Evolutionary conservation across 2,329 filamentous ascomycete species (phyloP), one percentile per base, ranked within the genome.

Genomic region (Tympanopsis confertula): DNA sequence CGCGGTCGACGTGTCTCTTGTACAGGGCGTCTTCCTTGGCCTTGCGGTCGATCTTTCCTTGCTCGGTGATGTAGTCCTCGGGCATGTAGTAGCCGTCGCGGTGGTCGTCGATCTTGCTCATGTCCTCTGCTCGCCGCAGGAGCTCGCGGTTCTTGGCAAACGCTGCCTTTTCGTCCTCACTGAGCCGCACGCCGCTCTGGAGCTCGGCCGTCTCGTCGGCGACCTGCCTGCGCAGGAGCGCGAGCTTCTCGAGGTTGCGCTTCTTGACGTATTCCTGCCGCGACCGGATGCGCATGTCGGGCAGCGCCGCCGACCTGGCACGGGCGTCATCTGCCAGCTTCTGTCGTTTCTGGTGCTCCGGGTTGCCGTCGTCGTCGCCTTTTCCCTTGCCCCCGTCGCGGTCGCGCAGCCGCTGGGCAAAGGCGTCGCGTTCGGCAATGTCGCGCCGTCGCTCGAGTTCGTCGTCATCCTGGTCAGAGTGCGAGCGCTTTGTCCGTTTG

Each of bases 201-300:
- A 79, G 55, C 51, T 82, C 78, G 42, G 75, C 68, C 7, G 69
- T 66, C 50, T 86, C 81, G 46, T 85, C 80, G 0, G 66, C 66
- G 5, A 86, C 80, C 48, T 84, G 78, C 47, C 73, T 75, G 20
- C 78, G 68, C 19, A 86, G 57, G 10, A 85, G 56, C 2, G 74
- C 74, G 22, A 86, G 56, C 38, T 78, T 66, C 51, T 84, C 75
- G 1, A 71, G 63, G 47, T 82, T 79, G 35, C 81, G 67, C 56
- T 86, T 85, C 54, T 78, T 77, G 18, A 86, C 60, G 46, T 86
- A 86, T 43, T 81, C 72, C 48, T 84, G 79, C 42, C 81, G 65
- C 7, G 78, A 82, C 15, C 77, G 66, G 44, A 81, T 57, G 30
- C 81, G 64, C n/a, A 84, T 55, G 45, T 80, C 78, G 19, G 71